Evolutionary conservation across 768 basidiomycete genomes (phyloP).

Genomic region (Collybiopsis luxurians): DNA sequence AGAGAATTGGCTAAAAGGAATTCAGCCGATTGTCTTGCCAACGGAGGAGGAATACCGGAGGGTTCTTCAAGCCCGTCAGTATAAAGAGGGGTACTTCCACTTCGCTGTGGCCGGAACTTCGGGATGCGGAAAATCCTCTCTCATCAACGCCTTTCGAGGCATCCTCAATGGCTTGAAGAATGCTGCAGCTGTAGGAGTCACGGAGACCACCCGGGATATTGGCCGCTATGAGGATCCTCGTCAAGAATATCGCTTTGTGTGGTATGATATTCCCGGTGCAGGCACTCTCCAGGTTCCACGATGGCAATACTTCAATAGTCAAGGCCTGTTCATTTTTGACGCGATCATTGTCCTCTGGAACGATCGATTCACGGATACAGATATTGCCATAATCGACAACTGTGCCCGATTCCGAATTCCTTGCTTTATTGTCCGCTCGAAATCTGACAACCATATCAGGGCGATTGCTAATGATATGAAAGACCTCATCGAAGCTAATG

Average conservation of each 20-base stretch:
- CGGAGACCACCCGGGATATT: slow-evolving; percentile 25
- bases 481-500: neutral
- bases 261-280: slow-evolving; percentile 36
- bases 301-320: slow-evolving; percentile 34
- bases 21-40: slow-evolving; percentile 27
- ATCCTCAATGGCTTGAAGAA: slow-evolving; percentile 16
- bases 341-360: slow-evolving; percentile 29
- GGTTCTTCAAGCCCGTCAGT: slow-evolving; percentile 3
- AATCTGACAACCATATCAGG: slow-evolving; percentile 20
- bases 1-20: slow-evolving; percentile 14
- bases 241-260: slow-evolving; percentile 19
- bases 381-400: slow-evolving; percentile 28
- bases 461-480: neutral
- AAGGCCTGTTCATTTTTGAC: slow-evolving; percentile 34
- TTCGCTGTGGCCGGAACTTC: slow-evolving; percentile 30
- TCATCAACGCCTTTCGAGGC: slow-evolving; percentile 34
- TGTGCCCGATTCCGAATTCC: slow-evolving; percentile 29
- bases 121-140: slow-evolving; percentile 35
- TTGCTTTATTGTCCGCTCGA: slow-evolving; percentile 32
- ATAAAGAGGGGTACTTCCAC: slow-evolving; percentile 24
- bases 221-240: slow-evolving; percentile 22
- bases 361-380: slow-evolving; percentile 31
- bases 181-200: slow-evolving; percentile 25
- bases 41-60: slow-evolving; percentile 16
- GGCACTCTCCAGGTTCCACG: slow-evolving; percentile 27